Base-by-base conservation (phyloP, 306 rosid species). In the Cicer judaicum region DNA sequence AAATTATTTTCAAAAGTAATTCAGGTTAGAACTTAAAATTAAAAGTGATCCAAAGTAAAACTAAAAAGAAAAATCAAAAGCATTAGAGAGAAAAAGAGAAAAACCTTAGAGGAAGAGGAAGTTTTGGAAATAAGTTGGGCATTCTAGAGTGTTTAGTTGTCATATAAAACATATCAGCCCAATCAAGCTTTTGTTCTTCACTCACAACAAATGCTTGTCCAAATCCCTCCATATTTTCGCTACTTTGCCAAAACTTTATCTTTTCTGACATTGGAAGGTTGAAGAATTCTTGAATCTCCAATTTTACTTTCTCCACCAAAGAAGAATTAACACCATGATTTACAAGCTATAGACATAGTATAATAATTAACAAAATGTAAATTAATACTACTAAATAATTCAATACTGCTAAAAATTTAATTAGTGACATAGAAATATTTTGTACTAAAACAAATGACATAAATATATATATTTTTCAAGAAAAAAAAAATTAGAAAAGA, bases 211-310 rank as follows among this genome's bases (percentile, higher is more conserved):
- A 85, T 11, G 83, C 82, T 73, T 90, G 93, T 40, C 93, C 90
- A 80, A 86, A 90, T 19, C 93, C 93, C 50, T 90, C 96, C 40
- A 85, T 24, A 1, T 90, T 87, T 36, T 64, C 40, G 34, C 76
- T 42, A 2, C 9, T 75, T 52, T 88, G 91, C 91, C 88, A 88
- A 6, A 78, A 72, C 80, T 44, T 80, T 42, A 57, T 80, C 84
- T 85, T 90, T 74, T 88, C 89, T 8, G 78, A 85, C 75, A 86
- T 81, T 52, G 85, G 79, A 3, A 90, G 84, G n/a, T 78, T 74
- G 74, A 88, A 88, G 46, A 90, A 85, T 0, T 80, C 79, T 12
- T 78, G 18, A 5, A 21, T 72, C 61, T 88, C 90, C 54, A 6
- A 2, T 64, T 85, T 88, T 5, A 83, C 48, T 56, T 75, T 83